Percentiles rank a stretch among this genome's conserved stretches.
phyloP scores from a whole-genome alignment of 108 stramenopile genomes.

The Schizochytrium sp. region DNA sequence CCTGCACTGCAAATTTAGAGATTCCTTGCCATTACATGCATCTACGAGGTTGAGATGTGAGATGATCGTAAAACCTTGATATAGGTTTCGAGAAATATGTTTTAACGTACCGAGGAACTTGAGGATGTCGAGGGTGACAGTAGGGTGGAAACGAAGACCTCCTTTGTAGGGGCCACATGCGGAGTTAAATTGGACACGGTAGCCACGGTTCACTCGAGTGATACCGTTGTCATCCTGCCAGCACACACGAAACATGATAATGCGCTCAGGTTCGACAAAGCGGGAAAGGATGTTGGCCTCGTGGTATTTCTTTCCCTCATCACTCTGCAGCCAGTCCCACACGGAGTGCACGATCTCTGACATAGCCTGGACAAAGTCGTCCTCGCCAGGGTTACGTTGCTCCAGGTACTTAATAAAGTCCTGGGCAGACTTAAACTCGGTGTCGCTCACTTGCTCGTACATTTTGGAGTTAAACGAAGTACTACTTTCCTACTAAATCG shows the following conservation, averaged over 20 bases:
- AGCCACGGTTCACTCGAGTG: constrained; percentile 85
- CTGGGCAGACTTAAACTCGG: neutral
- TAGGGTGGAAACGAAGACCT: constrained; percentile 89
- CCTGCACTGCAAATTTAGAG: too few species aligned
- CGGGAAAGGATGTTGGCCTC: constrained; percentile 58
- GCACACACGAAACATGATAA: constrained; percentile 82
- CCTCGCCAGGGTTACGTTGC: constrained; percentile 42
- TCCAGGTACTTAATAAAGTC: constrained; percentile 12
- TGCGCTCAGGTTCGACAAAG: constrained; percentile 89
- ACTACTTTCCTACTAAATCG: too few species aligned
- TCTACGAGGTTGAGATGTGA: too few species aligned
- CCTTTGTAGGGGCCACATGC: constrained; percentile 94
- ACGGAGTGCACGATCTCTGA: constrained; percentile 22
- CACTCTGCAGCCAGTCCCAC: constrained; percentile 20
- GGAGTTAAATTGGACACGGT: constrained; percentile 87
- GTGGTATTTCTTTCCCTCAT: constrained; percentile 7
- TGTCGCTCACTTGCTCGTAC: neutral
- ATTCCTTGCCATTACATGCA: too few species aligned
- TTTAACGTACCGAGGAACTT: constrained; percentile 79
- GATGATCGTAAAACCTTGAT: too few species aligned
- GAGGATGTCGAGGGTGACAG: constrained; percentile 84
- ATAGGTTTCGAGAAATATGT: neutral
- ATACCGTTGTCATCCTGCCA: constrained; percentile 89
- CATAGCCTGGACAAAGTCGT: constrained; percentile 44
- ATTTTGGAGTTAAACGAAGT: too few species aligned